A percentile compares a stretch with the other conserved stretches of the same genome.
Evolutionary conservation across 1,139 yeast species (phyloP).

Genomic region (Yamadazyma diddensiae): DNA sequence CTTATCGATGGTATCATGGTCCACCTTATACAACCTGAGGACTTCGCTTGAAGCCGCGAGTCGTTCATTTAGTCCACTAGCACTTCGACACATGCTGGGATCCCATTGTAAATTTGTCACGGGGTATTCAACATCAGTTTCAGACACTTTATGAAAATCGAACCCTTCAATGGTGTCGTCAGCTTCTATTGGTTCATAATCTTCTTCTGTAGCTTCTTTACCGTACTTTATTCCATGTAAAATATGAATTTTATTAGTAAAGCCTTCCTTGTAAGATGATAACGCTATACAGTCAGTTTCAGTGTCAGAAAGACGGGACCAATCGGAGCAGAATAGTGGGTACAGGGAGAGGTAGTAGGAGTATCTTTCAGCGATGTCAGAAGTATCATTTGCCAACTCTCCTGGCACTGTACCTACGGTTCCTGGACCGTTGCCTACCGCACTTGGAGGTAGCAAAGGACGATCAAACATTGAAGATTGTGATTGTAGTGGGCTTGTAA

Average conservation of each 20-base stretch:
- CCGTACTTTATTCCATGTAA: constrained; percentile 40
- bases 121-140: constrained; percentile 58
- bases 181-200: constrained; percentile 1
- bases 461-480: constrained; percentile 1
- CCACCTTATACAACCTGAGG: constrained; percentile 61
- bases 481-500: constrained; percentile 4
- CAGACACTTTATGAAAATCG: constrained; percentile 51
- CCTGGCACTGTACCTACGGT: neutral
- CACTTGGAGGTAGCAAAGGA: constrained; percentile 5
- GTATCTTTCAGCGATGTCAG: constrained; percentile 31
- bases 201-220: constrained; percentile 17
- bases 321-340: constrained; percentile 68
- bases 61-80: constrained; percentile 31
- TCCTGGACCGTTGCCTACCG: neutral
- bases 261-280: constrained; percentile 70
- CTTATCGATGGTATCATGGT: constrained; percentile 27
- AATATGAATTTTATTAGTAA: constrained; percentile 52
- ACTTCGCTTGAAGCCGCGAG: constrained; percentile 73
- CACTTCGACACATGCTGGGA: constrained; percentile 37
- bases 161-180: constrained; percentile 34
- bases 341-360: constrained; percentile 58
- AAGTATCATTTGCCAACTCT: neutral
- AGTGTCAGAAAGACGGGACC: constrained; percentile 46
- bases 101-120: constrained; percentile 74
- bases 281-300: constrained; percentile 57